Conservation (phyloP, 2,329 filamentous ascomycete species). For the Ophiostoma fasciatum region DNA sequence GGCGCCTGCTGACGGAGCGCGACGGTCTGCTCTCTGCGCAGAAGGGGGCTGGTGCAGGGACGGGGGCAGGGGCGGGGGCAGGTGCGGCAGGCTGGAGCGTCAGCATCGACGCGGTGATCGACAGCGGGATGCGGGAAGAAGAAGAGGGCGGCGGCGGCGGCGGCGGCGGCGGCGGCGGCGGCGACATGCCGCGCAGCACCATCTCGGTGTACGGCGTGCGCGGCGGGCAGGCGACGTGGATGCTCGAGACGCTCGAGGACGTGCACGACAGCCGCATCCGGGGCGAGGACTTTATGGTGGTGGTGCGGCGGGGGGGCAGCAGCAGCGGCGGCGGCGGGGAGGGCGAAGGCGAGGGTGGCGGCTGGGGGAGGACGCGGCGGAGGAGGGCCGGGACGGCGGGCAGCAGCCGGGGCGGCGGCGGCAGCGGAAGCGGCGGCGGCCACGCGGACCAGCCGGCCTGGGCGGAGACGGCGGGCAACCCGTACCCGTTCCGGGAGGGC, state of each 20-base stretch:
- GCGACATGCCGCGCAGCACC: constrained; percentile 24
- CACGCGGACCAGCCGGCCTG: no score
- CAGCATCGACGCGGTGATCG: constrained; percentile 6
- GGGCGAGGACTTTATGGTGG: constrained; percentile 11
- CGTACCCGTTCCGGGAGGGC: constrained; percentile 7
- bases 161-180: constrained; percentile 8
- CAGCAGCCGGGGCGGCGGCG: no score
- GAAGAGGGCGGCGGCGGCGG: no score
- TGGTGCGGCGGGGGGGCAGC: constrained; percentile 7
- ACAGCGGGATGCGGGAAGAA: no score
- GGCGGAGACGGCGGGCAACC: not conserved
- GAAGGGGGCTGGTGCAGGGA: no score
- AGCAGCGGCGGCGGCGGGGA: not conserved
- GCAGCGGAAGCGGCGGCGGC: no score
- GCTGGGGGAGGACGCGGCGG: no score
- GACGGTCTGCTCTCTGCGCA: constrained; percentile 5
- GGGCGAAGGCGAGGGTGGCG: not conserved
- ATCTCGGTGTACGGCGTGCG: constrained; percentile 44
- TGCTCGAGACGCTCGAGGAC: constrained; percentile 14
- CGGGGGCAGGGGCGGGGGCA: not conserved
- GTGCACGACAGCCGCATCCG: constrained; percentile 9
- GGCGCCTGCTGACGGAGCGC: constrained; percentile 7
- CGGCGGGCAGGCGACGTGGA: constrained; percentile 27
- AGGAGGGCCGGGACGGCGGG: no score
- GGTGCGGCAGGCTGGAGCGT: constrained; percentile 1